Base-by-base conservation (phyloP, 257 asterid genomes). In the Scutellaria baicalensis region DNA sequence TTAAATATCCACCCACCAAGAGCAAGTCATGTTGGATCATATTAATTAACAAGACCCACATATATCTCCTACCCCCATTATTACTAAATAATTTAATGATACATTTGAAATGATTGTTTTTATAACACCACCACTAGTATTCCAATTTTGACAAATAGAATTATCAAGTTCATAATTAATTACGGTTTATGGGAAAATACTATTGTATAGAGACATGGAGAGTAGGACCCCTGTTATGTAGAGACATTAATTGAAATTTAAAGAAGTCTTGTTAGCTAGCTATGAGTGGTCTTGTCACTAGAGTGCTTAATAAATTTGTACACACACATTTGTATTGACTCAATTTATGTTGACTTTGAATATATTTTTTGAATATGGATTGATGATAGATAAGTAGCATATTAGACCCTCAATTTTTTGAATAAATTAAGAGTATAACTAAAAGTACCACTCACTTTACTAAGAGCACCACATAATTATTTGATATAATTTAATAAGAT, bases 31-130 rank as follows among this genome's bases (percentile, higher is more conserved):
- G 80, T 68, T 77, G 59, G 69, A 39, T 59, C 77, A 62, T 62
- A 75, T 70, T 75, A 14, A 66, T 64, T 64, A 20, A 63, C 12
- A 50, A 57, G 83, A 81, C 61, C 85, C 79, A 80, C 73, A 68
- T 63, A 50, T 60, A 11, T 16, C 77, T 54, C 82, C 39, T 2
- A 10, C 47, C 67, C 23, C 40, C 64, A 6, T 74, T 51, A 70
- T 77, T 66, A 51, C 16, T 33, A 64, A 51, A 65, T 68, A 50
- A 71, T 76, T 70, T 61, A 63, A 51, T 63, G 21, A 72, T 62
- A 21, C 73, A 62, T 69, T 62, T 48, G 49, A 72, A 62, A 75
- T 60, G 2, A 55, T 72, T 54, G 36, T 18, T 61, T 68, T 59
- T 52, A 23, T 42, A 44, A 59, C 65, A 66, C 72, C 31, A 35